Evolutionary conservation across 768 basidiomycete genomes (phyloP).

Genomic region (Boletus sp.): DNA sequence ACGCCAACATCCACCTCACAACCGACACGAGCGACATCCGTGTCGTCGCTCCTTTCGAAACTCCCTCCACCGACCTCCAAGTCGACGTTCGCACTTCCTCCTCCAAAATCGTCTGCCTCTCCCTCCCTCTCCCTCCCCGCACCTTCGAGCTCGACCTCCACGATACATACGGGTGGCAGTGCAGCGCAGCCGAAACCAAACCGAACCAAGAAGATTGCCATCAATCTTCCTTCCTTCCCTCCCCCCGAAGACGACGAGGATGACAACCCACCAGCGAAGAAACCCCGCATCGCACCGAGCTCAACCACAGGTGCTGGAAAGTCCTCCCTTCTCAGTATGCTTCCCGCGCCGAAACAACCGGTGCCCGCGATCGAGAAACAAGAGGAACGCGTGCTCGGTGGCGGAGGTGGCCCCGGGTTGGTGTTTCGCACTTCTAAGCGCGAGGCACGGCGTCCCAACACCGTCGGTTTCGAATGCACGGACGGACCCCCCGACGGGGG

Average conservation of each 20-base stretch:
- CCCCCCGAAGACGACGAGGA: constrained; percentile 41
- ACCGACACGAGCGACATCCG: background rate
- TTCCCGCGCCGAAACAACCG: constrained; percentile 68
- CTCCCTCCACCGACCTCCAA: constrained; percentile 31
- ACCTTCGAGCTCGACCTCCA: constrained; percentile 11
- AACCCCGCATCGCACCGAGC: constrained; percentile 43
- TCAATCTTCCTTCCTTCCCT: constrained; percentile 29
- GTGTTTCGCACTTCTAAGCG: constrained; percentile 46
- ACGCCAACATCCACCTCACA: constrained; percentile 1
- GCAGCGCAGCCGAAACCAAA: constrained; percentile 37
- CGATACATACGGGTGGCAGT: background rate
- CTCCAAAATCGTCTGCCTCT: constrained; percentile 24
- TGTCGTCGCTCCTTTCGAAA: constrained; percentile 17
- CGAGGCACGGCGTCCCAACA: constrained; percentile 5
- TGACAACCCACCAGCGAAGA: constrained; percentile 59
- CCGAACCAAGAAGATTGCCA: constrained; percentile 45
- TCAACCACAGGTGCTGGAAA: constrained; percentile 46
- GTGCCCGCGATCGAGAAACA: constrained; percentile 36
- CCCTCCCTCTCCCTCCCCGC: constrained; percentile 31
- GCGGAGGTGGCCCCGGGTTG: constrained; percentile 59
- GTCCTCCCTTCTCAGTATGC: constrained; percentile 68
- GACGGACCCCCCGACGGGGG: constrained; percentile 18
- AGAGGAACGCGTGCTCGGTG: constrained; percentile 61
- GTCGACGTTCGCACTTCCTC: constrained; percentile 36
- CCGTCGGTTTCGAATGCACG: constrained; percentile 24